Conservation (phyloP, 148 eudicot genomes). For the Nepenthes mirabilis region DNA sequence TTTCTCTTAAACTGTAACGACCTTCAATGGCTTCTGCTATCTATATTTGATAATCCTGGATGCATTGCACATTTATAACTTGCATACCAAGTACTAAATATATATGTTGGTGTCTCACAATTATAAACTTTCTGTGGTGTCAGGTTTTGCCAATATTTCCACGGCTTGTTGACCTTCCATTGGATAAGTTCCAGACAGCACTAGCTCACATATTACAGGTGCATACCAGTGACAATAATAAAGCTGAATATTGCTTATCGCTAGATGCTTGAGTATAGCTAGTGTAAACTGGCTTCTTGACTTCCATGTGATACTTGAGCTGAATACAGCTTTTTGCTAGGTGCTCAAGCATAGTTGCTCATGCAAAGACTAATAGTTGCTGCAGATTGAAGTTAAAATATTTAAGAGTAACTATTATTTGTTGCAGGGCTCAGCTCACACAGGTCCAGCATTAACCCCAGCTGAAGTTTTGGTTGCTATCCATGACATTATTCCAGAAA, state of each 20-base stretch:
- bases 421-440: constrained; percentile 85
- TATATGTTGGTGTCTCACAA: neutral
- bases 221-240: neutral
- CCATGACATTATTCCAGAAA: constrained; percentile 88
- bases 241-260: neutral
- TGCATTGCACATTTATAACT: neutral
- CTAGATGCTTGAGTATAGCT: too few relatives aligned
- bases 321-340: too few relatives aligned
- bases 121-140: constrained; percentile 10
- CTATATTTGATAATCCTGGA: too few relatives aligned
- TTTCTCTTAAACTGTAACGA: neutral
- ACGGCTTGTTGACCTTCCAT: constrained; percentile 75
- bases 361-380: too few relatives aligned
- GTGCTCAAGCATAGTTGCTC: too few relatives aligned
- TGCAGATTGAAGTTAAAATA: too few relatives aligned
- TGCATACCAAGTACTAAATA: neutral
- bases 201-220: constrained; percentile 95
- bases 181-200: constrained; percentile 84
- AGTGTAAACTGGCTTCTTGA: too few relatives aligned
- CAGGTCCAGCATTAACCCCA: constrained; percentile 96
- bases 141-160: constrained; percentile 97
- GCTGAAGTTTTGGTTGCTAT: constrained; percentile 97
- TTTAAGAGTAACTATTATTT: neutral
- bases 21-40: neutral
- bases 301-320: too few relatives aligned